Conservation (phyloP, 2,329 filamentous ascomycete genomes). For the Penicillium aurantiogriseum region DNA sequence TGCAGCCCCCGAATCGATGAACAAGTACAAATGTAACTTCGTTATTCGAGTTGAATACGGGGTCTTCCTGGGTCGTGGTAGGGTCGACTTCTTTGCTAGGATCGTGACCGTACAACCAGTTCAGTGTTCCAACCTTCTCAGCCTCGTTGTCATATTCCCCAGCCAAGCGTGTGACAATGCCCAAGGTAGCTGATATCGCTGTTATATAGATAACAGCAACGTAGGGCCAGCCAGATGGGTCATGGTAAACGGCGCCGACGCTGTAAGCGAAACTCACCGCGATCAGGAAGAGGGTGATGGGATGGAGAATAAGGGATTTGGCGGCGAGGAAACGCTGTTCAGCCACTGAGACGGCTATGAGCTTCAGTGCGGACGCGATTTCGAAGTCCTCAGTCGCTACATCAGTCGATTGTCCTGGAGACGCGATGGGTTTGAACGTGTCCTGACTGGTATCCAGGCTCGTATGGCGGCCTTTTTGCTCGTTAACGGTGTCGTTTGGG, state of each 20-base stretch:
- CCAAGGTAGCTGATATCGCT: constrained; percentile 62
- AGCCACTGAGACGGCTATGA: constrained; percentile 77
- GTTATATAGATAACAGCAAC: constrained; percentile 46
- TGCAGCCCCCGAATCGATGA: constrained; percentile 42
- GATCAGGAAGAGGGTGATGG: constrained; percentile 46
- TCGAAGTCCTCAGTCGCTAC: constrained; percentile 42
- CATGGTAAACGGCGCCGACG: constrained; percentile 40
- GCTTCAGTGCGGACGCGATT: constrained; percentile 65
- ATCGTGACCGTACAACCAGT: constrained; percentile 57
- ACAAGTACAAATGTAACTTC: background rate
- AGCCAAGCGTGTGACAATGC: constrained; percentile 60
- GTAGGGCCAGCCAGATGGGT: constrained; percentile 23
- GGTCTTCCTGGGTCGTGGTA: background rate
- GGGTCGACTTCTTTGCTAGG: constrained; percentile 53
- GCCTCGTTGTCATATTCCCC: constrained; percentile 63
- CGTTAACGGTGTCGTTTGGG: background rate
- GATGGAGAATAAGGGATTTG: constrained; percentile 62
- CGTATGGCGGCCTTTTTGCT: background rate
- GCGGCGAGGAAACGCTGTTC: constrained; percentile 74
- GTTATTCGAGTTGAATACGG: background rate
- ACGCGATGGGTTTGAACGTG: constrained; percentile 31
- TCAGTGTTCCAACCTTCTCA: constrained; percentile 57
- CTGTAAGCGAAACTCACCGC: constrained; percentile 40
- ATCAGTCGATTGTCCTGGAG: constrained; percentile 15
- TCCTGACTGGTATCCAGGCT: constrained; percentile 31